Percentiles rank a stretch among this genome's conserved stretches.
phyloP scores from a whole-genome alignment of 257 asterid genomes.

The Nicotiana tomentosiformis region DNA sequence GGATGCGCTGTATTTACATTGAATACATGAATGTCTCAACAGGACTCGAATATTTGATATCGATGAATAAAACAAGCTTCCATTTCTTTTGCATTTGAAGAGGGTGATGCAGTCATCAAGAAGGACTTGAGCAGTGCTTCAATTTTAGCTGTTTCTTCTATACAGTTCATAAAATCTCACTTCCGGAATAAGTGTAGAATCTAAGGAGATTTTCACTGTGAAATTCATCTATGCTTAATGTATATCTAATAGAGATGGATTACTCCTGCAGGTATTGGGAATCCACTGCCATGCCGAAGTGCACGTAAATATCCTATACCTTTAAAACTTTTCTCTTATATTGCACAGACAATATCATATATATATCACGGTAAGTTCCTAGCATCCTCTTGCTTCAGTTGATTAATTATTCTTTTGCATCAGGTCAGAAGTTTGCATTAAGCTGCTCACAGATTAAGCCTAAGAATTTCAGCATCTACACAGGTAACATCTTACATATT shows the following conservation, averaged over 20 bases:
- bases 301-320: conserved; percentile 44
- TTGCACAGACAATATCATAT: neutral
- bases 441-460: conserved; percentile 65
- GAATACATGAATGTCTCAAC: neutral
- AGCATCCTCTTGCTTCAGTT: neutral
- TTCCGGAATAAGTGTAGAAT: neutral
- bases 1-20: neutral
- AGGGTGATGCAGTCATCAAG: neutral
- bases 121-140: neutral
- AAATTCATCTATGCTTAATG: neutral
- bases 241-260: neutral
- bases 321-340: conserved; percentile 4
- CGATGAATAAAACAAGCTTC: neutral
- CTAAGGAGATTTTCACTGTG: neutral
- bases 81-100: neutral
- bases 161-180: neutral
- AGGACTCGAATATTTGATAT: neutral
- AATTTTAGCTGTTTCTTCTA: neutral
- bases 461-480: conserved; percentile 37
- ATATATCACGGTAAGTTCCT: neutral
- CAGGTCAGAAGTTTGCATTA: conserved; percentile 72
- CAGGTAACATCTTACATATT: conserved; percentile 33
- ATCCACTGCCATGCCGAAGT: conserved; percentile 53
- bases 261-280: conserved; percentile 56
- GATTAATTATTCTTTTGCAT: conserved; percentile 10